Base-by-base conservation (phyloP, 192 early-diverging fungal genomes). In the Coemansia sp. region DNA sequence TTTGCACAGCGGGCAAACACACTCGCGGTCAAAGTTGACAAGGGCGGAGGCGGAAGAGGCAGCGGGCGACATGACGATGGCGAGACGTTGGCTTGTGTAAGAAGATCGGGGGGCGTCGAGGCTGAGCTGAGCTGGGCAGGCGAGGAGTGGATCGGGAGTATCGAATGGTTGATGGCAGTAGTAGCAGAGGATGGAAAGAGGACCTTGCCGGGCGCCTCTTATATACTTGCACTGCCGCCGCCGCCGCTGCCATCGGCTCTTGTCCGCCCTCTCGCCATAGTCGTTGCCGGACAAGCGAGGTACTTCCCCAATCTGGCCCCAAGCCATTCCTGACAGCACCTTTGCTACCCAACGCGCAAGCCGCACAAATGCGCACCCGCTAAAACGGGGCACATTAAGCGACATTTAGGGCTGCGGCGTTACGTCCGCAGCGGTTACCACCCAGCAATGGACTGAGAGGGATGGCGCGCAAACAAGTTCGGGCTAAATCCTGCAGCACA, bases 1-100 rank as follows among this genome's bases (percentile, higher is more conserved):
- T 37, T 68, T 68, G 67, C 73, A 75, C 37, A 75, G 56, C 6
- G 67, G 46, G n/a, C 73, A 75, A 11, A 66, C 68, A 29, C 73
- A 75, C 35, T 69, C 67, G 29, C 73, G 73, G 43, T 75, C 73
- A 42, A 37, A n/a, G 37, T 38, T 32, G 32, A 67, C 46, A 63
- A 63, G 43, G 15, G 31, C 6, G 35, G 15, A 31, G 15, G 51
- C 17, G n/a, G n/a, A n/a, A 27, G 51, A 12, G 4, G 51, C 29
- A 17, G 51, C 51, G 22, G 51, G 51, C 27, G 51, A 31, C 51
- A 54, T 54, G 27, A 6, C 27, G 27, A 54, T 31, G 14, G n/a
- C n/a, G n/a, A n/a, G n/a, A n/a, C n/a, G n/a, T n/a, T n/a, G n/a
- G 17, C 11, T 15, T 15, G 27, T 15, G n/a, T 35, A 35, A 31